Base-by-base conservation (phyloP, 2,329 filamentous ascomycete genomes). In the Blastomyces gilchristii region DNA sequence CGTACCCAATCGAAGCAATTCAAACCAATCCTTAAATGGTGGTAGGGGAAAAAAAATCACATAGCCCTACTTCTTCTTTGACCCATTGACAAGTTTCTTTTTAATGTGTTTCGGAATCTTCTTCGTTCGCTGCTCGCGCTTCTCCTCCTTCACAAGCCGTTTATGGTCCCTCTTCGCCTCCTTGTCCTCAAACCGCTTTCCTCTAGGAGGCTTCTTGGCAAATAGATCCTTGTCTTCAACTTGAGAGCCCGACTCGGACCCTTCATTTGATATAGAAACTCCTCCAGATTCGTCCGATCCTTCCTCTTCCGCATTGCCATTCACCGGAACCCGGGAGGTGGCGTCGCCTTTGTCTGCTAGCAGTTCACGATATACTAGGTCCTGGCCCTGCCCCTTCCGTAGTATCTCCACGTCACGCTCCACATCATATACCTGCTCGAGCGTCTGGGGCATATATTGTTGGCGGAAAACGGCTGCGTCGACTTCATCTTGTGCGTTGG, bases 41-140 rank as follows among this genome's bases (percentile, higher is more conserved):
- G 39, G 16, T 12, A 16, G 34, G 34, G 52, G 12, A 25, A 39
- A 52, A 57, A n/a, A 25, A 39, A 57, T 14, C 43, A 2, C 14
- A 45, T 1, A 45, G 43, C 61, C 60, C 67, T 68, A 77, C 68
- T 75, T 75, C 68, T 73, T 75, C 69, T 75, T 77, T 2, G 69
- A 68, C 18, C 66, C 34, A 63, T 82, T 83, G 34, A 96, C 84
- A 63, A 96, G 77, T 73, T 88, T 90, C 81, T 97, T 97, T 83
- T 99, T 99, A 43, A 96, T 68, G 73, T 95, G 86, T 78, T 99
- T 99, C 0, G 94, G 93, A 78, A 99, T 96, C 81, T 99, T 99
- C 3, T 90, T 89, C 75, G 93, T 90, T 65, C 94, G 82, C 80
- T 95, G 91, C 75, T 97, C 92, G 45, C 91, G 86, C 79, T 96